Evolutionary conservation across 768 basidiomycete genomes (phyloP).

Genomic region (Pholiota microspora): DNA sequence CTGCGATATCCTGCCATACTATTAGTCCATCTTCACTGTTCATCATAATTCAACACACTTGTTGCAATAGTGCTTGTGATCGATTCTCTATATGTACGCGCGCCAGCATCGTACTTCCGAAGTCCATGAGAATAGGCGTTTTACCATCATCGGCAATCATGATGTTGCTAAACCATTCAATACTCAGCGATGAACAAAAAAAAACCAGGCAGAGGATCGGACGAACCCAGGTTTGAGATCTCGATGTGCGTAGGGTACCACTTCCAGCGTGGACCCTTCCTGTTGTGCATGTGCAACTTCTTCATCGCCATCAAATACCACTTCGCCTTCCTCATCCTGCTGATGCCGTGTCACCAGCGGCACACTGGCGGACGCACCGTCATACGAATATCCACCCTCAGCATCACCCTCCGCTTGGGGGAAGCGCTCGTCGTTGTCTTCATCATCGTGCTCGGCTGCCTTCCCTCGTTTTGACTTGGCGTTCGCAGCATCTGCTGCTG

Average conservation of each 20-base stretch:
- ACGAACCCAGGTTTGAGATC: slow-evolving; percentile 94
- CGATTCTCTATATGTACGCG: slow-evolving; percentile 79
- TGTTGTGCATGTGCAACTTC: slow-evolving; percentile 49
- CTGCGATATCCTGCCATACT: slow-evolving; percentile 74
- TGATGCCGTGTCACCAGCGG: slow-evolving; percentile 60
- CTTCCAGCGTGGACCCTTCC: slow-evolving; percentile 44
- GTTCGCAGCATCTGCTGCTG: slow-evolving; percentile 14
- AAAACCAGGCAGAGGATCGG: slow-evolving; percentile 11
- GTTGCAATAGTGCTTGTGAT: slow-evolving; percentile 85
- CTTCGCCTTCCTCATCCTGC: slow-evolving; percentile 52
- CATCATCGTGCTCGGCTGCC: slow-evolving; percentile 56
- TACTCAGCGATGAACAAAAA: background rate
- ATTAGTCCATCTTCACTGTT: slow-evolving; percentile 4
- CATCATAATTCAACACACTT: slow-evolving; percentile 43
- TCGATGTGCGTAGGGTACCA: slow-evolving; percentile 92
- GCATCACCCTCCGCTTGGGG: slow-evolving; percentile 75
- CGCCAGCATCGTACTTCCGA: slow-evolving; percentile 89
- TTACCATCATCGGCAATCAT: slow-evolving; percentile 94
- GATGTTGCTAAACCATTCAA: slow-evolving; percentile 64
- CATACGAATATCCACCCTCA: slow-evolving; percentile 76
- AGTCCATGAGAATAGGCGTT: slow-evolving; percentile 94
- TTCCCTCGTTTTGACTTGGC: slow-evolving; percentile 20
- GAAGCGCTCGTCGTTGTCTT: slow-evolving; percentile 68
- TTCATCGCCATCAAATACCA: slow-evolving; percentile 81
- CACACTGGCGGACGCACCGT: slow-evolving; percentile 40